Conservation (phyloP, 805 yeast genomes). For the Cyberlindnera maclurae region DNA sequence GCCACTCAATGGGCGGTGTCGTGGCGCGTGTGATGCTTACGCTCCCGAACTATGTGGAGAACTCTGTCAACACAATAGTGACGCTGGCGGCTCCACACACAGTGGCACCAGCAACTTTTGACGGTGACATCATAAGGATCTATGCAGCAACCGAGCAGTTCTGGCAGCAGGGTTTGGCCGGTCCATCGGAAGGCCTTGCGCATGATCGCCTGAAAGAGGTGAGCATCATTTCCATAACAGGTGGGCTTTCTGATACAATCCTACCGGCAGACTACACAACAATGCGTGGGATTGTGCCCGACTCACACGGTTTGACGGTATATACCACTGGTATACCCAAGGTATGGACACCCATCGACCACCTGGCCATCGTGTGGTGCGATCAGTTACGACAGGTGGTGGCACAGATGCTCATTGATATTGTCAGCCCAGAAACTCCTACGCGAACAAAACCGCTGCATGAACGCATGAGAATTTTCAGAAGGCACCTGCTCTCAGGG, state of each 20-base stretch:
- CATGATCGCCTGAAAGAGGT: slow-evolving; percentile 44
- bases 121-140: slow-evolving; percentile 72
- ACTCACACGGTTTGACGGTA: slow-evolving; percentile 70
- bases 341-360: slow-evolving; percentile 94
- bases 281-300: slow-evolving; percentile 63
- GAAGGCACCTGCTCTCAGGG: slow-evolving; percentile 41
- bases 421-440: slow-evolving; percentile 43
- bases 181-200: slow-evolving; percentile 42
- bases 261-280: slow-evolving; percentile 89
- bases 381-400: slow-evolving; percentile 68
- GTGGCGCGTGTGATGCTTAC: slow-evolving; percentile 84
- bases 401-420: slow-evolving; percentile 50
- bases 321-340: slow-evolving; percentile 81
- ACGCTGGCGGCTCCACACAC: slow-evolving; percentile 91
- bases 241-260: slow-evolving; percentile 72
- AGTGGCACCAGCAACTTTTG: slow-evolving; percentile 88
- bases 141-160: slow-evolving; percentile 70
- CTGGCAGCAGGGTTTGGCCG: slow-evolving; percentile 63
- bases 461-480: slow-evolving; percentile 53
- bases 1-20: slow-evolving; percentile 97
- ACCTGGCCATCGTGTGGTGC: slow-evolving; percentile 95
- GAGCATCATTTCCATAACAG: slow-evolving; percentile 78
- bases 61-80: slow-evolving; percentile 74
- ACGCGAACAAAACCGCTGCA: slow-evolving; percentile 44
- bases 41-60: slow-evolving; percentile 62